phyloP scores from a whole-genome alignment of 352 stramenopile genomes.

The Pythium vanterpoolii region DNA sequence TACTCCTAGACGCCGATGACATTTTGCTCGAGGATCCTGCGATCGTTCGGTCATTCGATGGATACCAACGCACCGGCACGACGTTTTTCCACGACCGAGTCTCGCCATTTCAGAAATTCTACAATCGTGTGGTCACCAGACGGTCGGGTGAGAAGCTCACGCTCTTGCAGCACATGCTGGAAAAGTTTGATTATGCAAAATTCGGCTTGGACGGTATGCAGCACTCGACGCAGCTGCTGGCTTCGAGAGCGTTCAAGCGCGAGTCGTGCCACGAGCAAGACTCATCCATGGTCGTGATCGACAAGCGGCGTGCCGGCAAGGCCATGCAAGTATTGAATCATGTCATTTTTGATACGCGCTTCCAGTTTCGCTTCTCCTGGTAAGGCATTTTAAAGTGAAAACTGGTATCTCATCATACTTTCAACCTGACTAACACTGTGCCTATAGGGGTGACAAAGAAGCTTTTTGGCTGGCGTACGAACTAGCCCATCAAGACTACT shows the following conservation, averaged over 20 bases:
- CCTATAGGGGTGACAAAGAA: constrained; percentile 39
- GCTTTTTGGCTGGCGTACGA: constrained; percentile 74
- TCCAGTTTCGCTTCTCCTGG: constrained; percentile 62
- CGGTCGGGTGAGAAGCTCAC: constrained; percentile 21
- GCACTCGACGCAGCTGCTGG: constrained; percentile 21
- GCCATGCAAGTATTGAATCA: constrained; percentile 46
- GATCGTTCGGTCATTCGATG: constrained; percentile 31
- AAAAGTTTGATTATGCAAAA: constrained; percentile 55
- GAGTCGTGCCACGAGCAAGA: constrained; percentile 57
- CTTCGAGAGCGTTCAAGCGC: constrained; percentile 39
- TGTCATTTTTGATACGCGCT: constrained; percentile 55
- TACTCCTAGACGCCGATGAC: constrained; percentile 51
- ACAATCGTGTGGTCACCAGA: constrained; percentile 29
- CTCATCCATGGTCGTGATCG: constrained; percentile 53
- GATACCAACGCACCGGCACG: constrained; percentile 50
- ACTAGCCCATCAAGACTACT: constrained; percentile 52
- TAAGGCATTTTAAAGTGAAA: background rate
- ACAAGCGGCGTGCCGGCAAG: constrained; percentile 40
- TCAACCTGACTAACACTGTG: background rate
- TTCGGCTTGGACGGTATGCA: constrained; percentile 28
- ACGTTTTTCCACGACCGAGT: constrained; percentile 75
- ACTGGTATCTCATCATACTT: background rate
- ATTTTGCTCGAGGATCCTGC: constrained; percentile 47
- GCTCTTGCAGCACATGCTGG: constrained; percentile 44
- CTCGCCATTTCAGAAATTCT: constrained; percentile 43